A percentile compares a stretch with the other conserved stretches of the same genome.
These are phyloP conservation scores for Glonium stellatum DNA, from an alignment of 495 filamentous ascomycete species.

Conservation along the genomic window DNA sequence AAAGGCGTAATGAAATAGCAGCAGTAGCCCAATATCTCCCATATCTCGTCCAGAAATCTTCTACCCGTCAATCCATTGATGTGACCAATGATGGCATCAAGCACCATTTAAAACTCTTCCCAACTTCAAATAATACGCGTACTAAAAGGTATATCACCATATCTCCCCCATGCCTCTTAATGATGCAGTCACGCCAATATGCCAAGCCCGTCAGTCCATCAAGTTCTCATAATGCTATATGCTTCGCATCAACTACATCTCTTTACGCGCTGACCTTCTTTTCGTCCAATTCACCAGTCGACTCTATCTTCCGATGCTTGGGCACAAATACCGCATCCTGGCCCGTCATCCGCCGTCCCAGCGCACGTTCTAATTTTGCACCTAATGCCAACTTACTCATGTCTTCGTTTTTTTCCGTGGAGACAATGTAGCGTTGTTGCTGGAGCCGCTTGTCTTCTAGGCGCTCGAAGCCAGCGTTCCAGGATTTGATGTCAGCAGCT, in stretches of 20 bases:
- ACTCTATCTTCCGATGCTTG: slow-evolving; percentile 19
- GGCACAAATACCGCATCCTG: slow-evolving; percentile 82
- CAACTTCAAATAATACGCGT: too few relatives aligned
- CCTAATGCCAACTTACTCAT: slow-evolving; percentile 85
- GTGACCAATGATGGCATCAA: background rate
- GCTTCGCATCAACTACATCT: background rate
- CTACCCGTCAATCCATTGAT: background rate
- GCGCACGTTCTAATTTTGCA: slow-evolving; percentile 88
- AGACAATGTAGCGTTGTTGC: slow-evolving; percentile 78
- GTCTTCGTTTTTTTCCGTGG: slow-evolving; percentile 73
- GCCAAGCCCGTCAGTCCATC: background rate
- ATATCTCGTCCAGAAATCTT: too few relatives aligned
- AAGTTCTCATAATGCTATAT: background rate
- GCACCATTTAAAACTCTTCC: background rate
- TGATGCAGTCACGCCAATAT: background rate
- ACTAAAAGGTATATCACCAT: background rate
- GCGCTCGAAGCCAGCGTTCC: slow-evolving; percentile 75
- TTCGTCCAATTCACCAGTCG: slow-evolving; percentile 18
- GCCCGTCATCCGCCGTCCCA: slow-evolving; percentile 78
- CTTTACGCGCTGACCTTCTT: slow-evolving; percentile 20
- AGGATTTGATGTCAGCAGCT: slow-evolving; percentile 67
- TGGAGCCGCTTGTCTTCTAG: slow-evolving; percentile 84
- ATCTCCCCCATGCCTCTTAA: background rate
- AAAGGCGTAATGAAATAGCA: too few relatives aligned
- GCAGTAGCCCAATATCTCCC: too few relatives aligned